Conservation (phyloP, 2,329 filamentous ascomycete genomes). For the Fulvia fulva region DNA sequence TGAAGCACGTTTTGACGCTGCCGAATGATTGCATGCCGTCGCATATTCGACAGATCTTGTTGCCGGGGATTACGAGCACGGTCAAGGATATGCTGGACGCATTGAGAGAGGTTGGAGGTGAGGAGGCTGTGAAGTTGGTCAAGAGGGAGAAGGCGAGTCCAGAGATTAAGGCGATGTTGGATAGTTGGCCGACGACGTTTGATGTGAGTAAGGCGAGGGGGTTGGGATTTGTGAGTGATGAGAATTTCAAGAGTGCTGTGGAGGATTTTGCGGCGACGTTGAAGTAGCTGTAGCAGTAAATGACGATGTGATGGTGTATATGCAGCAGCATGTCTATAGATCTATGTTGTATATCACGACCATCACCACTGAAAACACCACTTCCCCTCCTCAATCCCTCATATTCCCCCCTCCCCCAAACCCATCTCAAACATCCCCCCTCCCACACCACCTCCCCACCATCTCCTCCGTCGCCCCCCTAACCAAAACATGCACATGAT, state of each 20-base stretch:
- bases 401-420: no score
- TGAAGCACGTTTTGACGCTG: constrained; percentile 50
- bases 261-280: constrained; percentile 39
- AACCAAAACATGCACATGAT: constrained; percentile 56
- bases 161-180: constrained; percentile 50
- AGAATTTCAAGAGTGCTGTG: constrained; percentile 45
- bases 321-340: no score
- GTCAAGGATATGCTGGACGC: constrained; percentile 56
- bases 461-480: constrained; percentile 42
- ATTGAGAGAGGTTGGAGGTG: constrained; percentile 52
- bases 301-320: no score
- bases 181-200: constrained; percentile 55
- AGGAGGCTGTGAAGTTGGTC: constrained; percentile 49
- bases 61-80: constrained; percentile 54
- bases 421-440: constrained; percentile 25
- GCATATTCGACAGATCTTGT: constrained; percentile 50
- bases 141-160: constrained; percentile 50
- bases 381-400: no score
- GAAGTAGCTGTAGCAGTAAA: constrained; percentile 24
- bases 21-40: constrained; percentile 47
- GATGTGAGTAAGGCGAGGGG: constrained; percentile 53
- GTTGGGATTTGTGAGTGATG: constrained; percentile 51
- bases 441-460: constrained; percentile 29
- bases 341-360: no score
- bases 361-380: no score